Evolutionary conservation across 495 filamentous ascomycete species (phyloP).

Genomic region (Penicillium subrubescens): DNA sequence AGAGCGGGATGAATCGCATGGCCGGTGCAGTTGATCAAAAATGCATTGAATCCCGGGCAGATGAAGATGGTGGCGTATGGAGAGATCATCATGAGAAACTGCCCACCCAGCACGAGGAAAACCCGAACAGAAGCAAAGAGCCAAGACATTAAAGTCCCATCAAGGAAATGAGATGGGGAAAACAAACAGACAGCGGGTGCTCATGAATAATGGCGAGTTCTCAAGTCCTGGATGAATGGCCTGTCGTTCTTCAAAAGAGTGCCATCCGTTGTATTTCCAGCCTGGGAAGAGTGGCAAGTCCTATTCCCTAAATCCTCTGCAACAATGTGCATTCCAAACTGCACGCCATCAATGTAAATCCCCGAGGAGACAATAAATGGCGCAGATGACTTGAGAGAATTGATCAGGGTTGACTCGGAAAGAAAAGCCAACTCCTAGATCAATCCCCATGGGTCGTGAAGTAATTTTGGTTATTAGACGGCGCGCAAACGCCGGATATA

Average conservation of each 20-base stretch:
- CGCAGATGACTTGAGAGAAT: background rate
- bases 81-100: conserved; percentile 10
- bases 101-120: conserved; percentile 10
- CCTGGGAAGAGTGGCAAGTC: background rate
- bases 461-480: conserved; percentile 42
- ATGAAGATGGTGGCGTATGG: conserved; percentile 8
- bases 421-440: background rate
- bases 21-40: conserved; percentile 17
- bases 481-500: conserved; percentile 38
- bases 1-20: conserved; percentile 8
- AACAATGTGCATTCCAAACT: background rate
- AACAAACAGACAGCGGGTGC: conserved; percentile 3
- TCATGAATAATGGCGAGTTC: conserved; percentile 2
- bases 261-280: background rate
- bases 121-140: conserved; percentile 10
- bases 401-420: too few relatives aligned
- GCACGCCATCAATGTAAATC: background rate
- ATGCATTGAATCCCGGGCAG: conserved; percentile 12
- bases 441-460: conserved; percentile 2
- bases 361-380: background rate
- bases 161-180: conserved; percentile 2
- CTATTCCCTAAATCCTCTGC: background rate
- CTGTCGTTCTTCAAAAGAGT: background rate
- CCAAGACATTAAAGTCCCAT: conserved; percentile 12
- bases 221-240: conserved; percentile 2